Base-by-base conservation (phyloP, 768 basidiomycete species). In the Russula olivacea region DNA sequence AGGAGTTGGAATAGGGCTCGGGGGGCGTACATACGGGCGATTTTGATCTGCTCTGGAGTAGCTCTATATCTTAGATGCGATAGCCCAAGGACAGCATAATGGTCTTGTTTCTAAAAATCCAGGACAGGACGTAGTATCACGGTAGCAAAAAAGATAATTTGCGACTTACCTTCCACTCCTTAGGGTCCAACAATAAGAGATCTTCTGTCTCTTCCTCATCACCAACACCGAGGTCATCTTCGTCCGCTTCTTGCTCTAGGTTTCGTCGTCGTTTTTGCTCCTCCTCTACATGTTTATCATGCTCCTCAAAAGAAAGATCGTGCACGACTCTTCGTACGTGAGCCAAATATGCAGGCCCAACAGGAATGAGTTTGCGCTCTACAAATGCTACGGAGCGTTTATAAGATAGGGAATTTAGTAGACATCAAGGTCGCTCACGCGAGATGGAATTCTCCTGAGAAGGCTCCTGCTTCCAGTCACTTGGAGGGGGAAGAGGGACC, bases 51-150 rank as follows among this genome's bases (percentile, higher is more conserved):
- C 61, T 86, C 95, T 21, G 87, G 80, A 25, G 83, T 91, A 12
- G 97, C 95, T 66, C 80, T 83, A 81, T 89, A 91, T 64, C 97
- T 83, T 61, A 97, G 80, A 71, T 88, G 87, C 43, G 93, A 94
- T 10, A 99, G 83, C 68, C 97, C 97, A 58, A 99, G 87, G 45
- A 99, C 93, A 60, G 91, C 91, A 72, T 99, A 99, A 72, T 98
- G 91, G 73, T 99, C 96, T 83, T 98, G 97, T 85, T 96, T 94
- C 90, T 94, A 69, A 23, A 32, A 23, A 40, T 49, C 43, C 28
- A 34, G 23, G 55, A 38, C 55, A 59, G 40, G 41, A 38, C 45
- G n/a, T 58, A n/a, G 47, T 14, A 41, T 14, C 47, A 12, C 10
- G 43, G 23, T 8, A 32, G 14, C 10, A 50, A 8, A 25, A 43